These are phyloP conservation scores for Pseudovirgaria hyperparasitica DNA, from an alignment of 2,329 filamentous ascomycete genomes.

Conservation along the genomic window DNA sequence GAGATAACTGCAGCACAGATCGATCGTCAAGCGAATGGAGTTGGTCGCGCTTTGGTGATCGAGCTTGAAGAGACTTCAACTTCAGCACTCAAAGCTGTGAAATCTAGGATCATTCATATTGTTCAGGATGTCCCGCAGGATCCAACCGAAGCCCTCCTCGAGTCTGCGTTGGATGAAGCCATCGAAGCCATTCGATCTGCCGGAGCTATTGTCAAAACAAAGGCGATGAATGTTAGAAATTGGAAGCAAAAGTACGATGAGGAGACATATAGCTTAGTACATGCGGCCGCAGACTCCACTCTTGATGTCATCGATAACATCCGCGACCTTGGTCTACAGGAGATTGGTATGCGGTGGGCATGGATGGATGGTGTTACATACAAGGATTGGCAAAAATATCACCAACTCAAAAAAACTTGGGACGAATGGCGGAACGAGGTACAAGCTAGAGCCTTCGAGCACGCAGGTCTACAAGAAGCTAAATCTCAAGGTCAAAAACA, in stretches of 20 bases:
- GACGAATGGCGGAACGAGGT: conserved; percentile 77
- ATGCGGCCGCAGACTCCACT: conserved; percentile 63
- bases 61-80: conserved; percentile 57
- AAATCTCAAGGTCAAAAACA: conserved; percentile 55
- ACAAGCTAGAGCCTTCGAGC: conserved; percentile 58
- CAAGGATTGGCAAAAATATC: conserved; percentile 94
- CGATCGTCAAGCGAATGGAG: conserved; percentile 49
- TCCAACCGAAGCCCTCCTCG: conserved; percentile 38
- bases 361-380: conserved; percentile 94
- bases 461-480: conserved; percentile 57
- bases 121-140: conserved; percentile 45
- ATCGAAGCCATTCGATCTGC: conserved; percentile 48
- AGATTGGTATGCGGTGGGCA: conserved; percentile 87
- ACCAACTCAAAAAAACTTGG: conserved; percentile 71
- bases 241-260: conserved; percentile 65
- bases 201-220: conserved; percentile 61
- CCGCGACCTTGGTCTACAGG: conserved; percentile 71
- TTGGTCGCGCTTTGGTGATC: conserved; percentile 53
- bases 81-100: conserved; percentile 52
- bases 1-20: conserved; percentile 66
- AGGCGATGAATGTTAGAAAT: conserved; percentile 60
- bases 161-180: conserved; percentile 40
- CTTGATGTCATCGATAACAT: conserved; percentile 73
- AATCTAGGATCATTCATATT: conserved; percentile 48
- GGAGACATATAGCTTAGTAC: conserved; percentile 56